A percentile compares a stretch with the other conserved stretches of the same genome.
These are phyloP conservation scores for Podila verticillata DNA, from an alignment of 192 early-diverging fungal species.

Conservation along the genomic window DNA sequence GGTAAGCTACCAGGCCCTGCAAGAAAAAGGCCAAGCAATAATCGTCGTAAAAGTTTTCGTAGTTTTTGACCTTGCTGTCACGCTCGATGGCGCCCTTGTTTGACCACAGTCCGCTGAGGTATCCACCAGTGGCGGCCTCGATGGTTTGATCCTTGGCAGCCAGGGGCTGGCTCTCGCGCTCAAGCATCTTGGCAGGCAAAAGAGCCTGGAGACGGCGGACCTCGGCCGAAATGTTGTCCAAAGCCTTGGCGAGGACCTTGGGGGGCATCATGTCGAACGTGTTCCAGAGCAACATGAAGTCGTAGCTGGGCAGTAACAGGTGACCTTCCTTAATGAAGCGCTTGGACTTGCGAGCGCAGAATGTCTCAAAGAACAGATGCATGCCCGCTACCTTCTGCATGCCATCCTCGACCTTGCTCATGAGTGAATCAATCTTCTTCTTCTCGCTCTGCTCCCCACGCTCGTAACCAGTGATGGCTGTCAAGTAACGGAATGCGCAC, in stretches of 20 bases:
- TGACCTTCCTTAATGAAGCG: conserved; percentile 77
- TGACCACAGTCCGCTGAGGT: conserved; percentile 48
- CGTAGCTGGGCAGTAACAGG: conserved; percentile 79
- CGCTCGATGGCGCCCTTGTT: conserved; percentile 29
- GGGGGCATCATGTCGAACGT: conserved; percentile 77
- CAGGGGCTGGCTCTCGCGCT: conserved; percentile 32
- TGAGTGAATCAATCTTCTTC: conserved; percentile 63
- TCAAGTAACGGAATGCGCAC: conserved; percentile 81
- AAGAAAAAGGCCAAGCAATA: conserved; percentile 77
- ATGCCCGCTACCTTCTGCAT: conserved; percentile 88
- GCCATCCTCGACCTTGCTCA: conserved; percentile 72
- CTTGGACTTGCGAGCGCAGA: conserved; percentile 83
- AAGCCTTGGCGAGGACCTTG: conserved; percentile 28
- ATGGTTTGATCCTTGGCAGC: conserved; percentile 42
- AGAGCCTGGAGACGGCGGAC: conserved; percentile 25
- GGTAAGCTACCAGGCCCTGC: conserved; percentile 70
- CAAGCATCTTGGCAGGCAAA: conserved; percentile 35
- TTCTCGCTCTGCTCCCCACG: conserved; percentile 47
- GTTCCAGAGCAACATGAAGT: conserved; percentile 79
- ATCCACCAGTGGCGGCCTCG: conserved; percentile 51
- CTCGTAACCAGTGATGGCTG: conserved; percentile 66
- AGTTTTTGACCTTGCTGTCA: conserved; percentile 42
- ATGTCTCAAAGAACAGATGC: conserved; percentile 86
- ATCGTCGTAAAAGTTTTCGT: conserved; percentile 80
- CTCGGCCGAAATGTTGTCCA: conserved; percentile 30